Conservation (phyloP, 441 rosid genomes). For the Omphalea diandra region DNA sequence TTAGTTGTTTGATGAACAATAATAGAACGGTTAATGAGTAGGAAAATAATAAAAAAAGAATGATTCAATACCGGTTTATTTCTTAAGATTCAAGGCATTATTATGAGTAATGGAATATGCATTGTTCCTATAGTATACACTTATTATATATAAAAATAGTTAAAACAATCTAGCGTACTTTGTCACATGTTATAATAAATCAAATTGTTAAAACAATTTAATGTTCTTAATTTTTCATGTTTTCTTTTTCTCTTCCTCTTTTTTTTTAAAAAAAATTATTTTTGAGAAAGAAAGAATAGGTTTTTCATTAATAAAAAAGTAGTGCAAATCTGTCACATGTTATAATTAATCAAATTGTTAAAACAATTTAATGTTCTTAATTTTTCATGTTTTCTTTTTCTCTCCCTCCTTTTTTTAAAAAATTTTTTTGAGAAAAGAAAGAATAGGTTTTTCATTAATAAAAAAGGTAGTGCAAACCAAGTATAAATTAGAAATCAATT, state of each 20-base stretch:
- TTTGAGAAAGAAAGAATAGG: not conserved
- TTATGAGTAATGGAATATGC: too few species aligned
- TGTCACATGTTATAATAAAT: slow-evolving; percentile 12
- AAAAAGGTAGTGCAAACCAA: not conserved
- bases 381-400: not conserved
- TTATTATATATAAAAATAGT: not conserved
- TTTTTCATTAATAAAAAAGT: not conserved
- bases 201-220: too few species aligned
- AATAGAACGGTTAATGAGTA: too few species aligned
- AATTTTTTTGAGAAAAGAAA: not conserved
- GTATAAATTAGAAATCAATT: too few species aligned
- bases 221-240: too few species aligned
- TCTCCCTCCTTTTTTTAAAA: not conserved
- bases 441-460: not conserved
- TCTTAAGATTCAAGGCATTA: too few species aligned
- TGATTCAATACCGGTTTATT: not conserved
- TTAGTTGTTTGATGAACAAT: too few species aligned
- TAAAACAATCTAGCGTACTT: not conserved
- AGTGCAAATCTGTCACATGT: too few species aligned
- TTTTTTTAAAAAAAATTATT: not conserved
- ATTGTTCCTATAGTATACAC: too few species aligned
- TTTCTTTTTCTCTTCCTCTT: not conserved
- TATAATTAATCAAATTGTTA: too few species aligned
- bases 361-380: too few species aligned
- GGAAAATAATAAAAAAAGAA: too few species aligned